These are phyloP conservation scores for Triangularia verruculosa DNA, from an alignment of 2,329 filamentous ascomycete genomes.

Conservation along the genomic window DNA sequence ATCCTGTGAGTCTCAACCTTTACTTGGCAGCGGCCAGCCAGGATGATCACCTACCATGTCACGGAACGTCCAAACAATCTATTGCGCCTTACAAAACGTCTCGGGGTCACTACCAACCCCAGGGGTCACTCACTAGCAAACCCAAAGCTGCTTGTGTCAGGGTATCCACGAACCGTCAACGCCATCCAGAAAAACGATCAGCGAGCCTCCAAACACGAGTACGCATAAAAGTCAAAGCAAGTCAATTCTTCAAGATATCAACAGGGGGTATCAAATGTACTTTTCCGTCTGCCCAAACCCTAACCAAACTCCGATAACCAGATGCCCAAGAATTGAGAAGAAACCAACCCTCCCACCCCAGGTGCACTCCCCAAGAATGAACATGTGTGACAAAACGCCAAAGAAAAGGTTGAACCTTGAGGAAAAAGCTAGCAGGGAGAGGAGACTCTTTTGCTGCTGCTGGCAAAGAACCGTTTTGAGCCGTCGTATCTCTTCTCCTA, in stretches of 20 bases:
- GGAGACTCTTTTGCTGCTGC: neutral
- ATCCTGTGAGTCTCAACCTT: no score
- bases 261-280: neutral
- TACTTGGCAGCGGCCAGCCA: no score
- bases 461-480: neutral
- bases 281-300: neutral
- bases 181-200: neutral
- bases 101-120: no score
- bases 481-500: neutral
- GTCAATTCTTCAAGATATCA: slow-evolving; percentile 1
- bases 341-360: neutral
- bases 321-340: neutral
- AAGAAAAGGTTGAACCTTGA: neutral
- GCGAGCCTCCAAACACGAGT: neutral
- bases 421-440: neutral
- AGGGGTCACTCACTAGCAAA: no score
- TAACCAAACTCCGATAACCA: neutral
- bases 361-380: neutral
- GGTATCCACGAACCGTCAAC: no score
- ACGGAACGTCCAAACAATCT: no score
- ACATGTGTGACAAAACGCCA: neutral
- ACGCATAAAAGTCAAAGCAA: neutral
- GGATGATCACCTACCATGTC: no score
- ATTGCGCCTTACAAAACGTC: no score
- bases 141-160: no score